A percentile compares a stretch with the other conserved stretches of the same genome.
Evolutionary conservation across 1,284 basidiomycete genomes (phyloP).

Genomic region (Cutaneotrichosporon mucoides): DNA sequence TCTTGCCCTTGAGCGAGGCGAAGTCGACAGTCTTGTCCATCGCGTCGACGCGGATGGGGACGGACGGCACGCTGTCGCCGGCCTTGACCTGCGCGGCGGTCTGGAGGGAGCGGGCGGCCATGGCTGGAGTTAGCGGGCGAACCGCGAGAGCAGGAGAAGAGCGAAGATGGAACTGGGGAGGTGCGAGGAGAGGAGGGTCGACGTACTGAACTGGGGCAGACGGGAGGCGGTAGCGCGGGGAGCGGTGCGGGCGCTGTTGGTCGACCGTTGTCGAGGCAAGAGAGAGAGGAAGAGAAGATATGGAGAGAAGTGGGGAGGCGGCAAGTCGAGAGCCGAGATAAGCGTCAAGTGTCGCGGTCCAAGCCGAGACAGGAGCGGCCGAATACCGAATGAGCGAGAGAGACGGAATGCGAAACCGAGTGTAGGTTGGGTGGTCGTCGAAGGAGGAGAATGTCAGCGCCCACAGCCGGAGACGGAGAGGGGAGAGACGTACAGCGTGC

Average conservation of each 20-base stretch:
- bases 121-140: not conserved
- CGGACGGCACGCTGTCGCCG: constrained; percentile 44
- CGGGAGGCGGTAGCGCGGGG: not conserved
- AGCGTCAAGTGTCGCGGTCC: not conserved
- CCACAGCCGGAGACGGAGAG: no score
- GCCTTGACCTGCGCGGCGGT: constrained; percentile 7
- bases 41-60: constrained; percentile 59
- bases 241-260: not conserved
- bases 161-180: not conserved
- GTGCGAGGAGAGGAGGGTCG: no score
- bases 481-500: not conserved
- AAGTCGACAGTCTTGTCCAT: constrained; percentile 56
- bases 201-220: not conserved
- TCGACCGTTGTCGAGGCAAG: no score
- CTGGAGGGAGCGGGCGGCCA: constrained; percentile 1
- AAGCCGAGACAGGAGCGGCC: not conserved
- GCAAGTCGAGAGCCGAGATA: not conserved
- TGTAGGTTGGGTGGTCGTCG: no score
- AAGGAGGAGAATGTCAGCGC: no score
- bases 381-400: not conserved
- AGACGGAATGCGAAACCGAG: no score
- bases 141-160: not conserved
- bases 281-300: no score
- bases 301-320: not conserved
- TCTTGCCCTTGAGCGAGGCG: constrained; percentile 59